These are phyloP conservation scores for Coelastrella sp. DNA, from an alignment of 139 green algal genomes.

Conservation along the genomic window DNA sequence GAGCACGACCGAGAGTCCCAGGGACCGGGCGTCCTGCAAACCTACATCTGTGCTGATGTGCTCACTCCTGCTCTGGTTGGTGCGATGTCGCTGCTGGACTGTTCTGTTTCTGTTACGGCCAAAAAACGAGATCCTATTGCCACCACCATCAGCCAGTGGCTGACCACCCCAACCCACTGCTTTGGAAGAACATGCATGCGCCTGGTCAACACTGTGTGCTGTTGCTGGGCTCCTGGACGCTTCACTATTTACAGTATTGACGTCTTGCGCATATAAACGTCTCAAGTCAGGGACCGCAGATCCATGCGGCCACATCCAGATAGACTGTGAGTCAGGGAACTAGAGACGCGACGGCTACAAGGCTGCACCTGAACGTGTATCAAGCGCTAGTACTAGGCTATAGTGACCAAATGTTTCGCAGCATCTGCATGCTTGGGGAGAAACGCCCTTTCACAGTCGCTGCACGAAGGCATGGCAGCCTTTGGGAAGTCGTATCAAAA, in stretches of 20 bases:
- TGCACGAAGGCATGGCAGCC: no score
- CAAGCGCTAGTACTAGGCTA: no score
- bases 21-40: background rate
- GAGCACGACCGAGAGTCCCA: background rate
- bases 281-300: background rate
- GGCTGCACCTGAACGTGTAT: no score
- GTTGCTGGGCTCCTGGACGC: background rate
- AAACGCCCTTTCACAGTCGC: no score
- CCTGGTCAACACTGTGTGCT: background rate
- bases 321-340: no score
- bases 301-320: background rate
- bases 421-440: no score
- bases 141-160: constrained; percentile 65
- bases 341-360: no score
- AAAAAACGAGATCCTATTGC: constrained; percentile 77
- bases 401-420: no score
- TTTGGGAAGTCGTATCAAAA: no score
- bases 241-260: background rate
- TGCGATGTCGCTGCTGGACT: background rate
- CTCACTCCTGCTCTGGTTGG: background rate
- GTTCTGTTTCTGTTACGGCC: constrained; percentile 59
- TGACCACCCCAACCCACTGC: constrained; percentile 78
- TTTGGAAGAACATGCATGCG: background rate
- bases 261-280: background rate
- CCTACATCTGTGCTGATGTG: background rate